Evolutionary conservation across 1,284 basidiomycete genomes (phyloP), one percentile per base, ranked within the genome.

Genomic region (Leucoagaricus sp.): DNA sequence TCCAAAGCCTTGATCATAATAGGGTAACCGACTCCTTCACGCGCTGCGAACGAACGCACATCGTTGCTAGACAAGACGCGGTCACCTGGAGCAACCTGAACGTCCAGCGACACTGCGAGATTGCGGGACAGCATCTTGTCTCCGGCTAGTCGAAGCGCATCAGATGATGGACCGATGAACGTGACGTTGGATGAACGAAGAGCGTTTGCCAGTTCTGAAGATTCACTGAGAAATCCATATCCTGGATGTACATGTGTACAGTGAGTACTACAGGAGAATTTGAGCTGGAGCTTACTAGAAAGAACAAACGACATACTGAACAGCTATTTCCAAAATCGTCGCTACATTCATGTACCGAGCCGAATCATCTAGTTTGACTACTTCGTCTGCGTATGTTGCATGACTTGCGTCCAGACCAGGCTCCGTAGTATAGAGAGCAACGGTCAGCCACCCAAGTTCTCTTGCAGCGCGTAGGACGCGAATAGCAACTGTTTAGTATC

Each of bases 1-100:
- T 78, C 79, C 0, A 80, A 72, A 0, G 81, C 79, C 65, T 85
- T 84, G 65, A 85, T 79, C 57, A 85, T 78, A 17, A 80, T 65
- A 1, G 78, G 83, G 61, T 76, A 80, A 33, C 74, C 77, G 38
- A 75, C 69, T 12, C 58, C 46, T 7, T 31, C 6, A 1, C 40
- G 55, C 10, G 64, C 57, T 0, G 73, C 75, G 71, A 67, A 77
- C 58, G 51, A 69, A 56, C 41, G 58, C 5, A 73, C 67, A 42
- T 79, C 67, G 2, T 70, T 64, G 28, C 65, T 63, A 15, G 74
- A 70, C 3, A 69, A 61, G 15, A 73, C 71, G 25, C 71, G 72
- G 1, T 61, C 67, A 7, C 81, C 83, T 0, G 77, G 71, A 1
- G 83, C 75, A 42, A 81, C 74, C 2, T 73, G 74, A 0, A 79